Base-by-base conservation (phyloP, 225 moss, liverwort and hornwort species). In the Straminergon stramineum region DNA sequence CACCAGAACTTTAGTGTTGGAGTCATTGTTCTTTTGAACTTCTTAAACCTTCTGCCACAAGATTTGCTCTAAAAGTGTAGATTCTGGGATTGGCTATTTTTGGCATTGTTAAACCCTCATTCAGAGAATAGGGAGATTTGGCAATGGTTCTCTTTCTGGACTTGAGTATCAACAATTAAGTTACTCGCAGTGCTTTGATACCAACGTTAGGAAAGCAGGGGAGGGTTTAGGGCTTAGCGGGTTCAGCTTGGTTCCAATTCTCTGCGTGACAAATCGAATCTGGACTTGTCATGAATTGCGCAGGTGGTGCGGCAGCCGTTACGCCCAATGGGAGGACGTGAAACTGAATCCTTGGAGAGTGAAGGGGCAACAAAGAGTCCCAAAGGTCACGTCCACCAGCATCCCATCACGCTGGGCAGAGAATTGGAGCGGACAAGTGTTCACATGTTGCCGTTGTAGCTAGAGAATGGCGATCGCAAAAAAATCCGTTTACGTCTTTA, bases 331-430 rank as follows among this genome's bases (percentile, higher is more conserved):
- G 75, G 83, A 85, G 90, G 45, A 58, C 85, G 41, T 73, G 85
- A 60, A 77, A 82, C 35, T 39, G 22, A 27, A 86, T 60, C 75
- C 28, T 11, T 82, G 60, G 79, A 75, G 86, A 84, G 75, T 91
- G 91, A 93, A 92, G 83, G 81, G 93, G 92, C 92, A 91, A 88
- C 58, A 63, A 45, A 43, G 52, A 35, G 58, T 21, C 61, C 89
- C 88, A 93, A 91, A 74, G 69, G 92, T 86, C 93, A 90, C 93
- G 92, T 91, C 90, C 83, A 85, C 85, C 74, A 83, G 89, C 82
- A 85, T 87, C 86, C 68, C 91, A 87, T 92, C 88, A 80, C 76
- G 37, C 45, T 32, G 65, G 86, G 66, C 71, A 66, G 31, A 66
- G 35, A 82, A 85, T 89, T 89, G 85, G 73, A 90, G 89, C 66